These are phyloP conservation scores for Diphasiastrum complanatum DNA, from an alignment of 83 land plant genomes.

Conservation along the genomic window DNA sequence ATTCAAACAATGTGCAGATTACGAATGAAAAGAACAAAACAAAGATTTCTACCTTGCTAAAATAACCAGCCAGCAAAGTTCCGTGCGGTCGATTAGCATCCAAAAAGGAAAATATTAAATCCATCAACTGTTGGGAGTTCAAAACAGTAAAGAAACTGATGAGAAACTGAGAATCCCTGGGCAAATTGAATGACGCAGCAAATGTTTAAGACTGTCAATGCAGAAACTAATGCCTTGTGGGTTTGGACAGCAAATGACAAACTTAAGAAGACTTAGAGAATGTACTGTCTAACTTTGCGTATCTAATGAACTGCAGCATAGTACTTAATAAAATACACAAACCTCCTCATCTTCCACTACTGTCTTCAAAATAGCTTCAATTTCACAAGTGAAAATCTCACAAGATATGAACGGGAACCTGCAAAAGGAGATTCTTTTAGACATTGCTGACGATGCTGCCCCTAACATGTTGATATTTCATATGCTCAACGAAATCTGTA, in stretches of 20 bases:
- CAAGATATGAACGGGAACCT: slow-evolving; percentile 97
- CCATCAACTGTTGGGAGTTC: slow-evolving; percentile 66
- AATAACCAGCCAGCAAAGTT: slow-evolving; percentile 80
- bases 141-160: neutral
- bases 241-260: too few relatives aligned
- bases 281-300: neutral
- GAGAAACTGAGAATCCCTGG: neutral
- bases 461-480: neutral
- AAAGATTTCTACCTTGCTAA: slow-evolving; percentile 69
- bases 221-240: neutral
- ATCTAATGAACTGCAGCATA: neutral
- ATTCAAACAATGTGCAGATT: neutral
- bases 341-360: slow-evolving; percentile 96
- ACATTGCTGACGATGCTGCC: neutral
- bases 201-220: slow-evolving; percentile 1
- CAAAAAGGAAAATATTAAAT: slow-evolving; percentile 83
- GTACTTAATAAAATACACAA: neutral
- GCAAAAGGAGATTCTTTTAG: slow-evolving; percentile 18
- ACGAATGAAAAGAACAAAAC: neutral
- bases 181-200: neutral
- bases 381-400: slow-evolving; percentile 93
- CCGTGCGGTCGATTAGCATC: slow-evolving; percentile 69
- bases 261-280: too few relatives aligned
- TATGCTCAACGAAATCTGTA: neutral
- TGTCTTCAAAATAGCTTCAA: slow-evolving; percentile 83